A percentile compares a stretch with the other conserved stretches of the same genome.
Conservation (phyloP, 192 early-diverging fungal species). For the Jimgerdemannia flammicorona region DNA sequence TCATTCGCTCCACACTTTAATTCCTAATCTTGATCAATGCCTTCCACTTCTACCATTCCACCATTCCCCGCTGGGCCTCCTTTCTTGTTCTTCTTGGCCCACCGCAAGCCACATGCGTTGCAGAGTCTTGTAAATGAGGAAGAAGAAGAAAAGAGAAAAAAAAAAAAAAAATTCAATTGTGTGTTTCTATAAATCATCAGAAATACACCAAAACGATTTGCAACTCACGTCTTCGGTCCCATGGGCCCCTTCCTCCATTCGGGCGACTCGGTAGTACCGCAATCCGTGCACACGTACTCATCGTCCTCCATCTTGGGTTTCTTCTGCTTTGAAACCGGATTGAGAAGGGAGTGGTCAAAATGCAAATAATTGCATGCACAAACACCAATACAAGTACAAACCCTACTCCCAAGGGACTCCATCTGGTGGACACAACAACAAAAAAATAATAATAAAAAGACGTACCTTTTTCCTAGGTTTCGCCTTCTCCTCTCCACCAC, state of each 20-base stretch:
- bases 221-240: slow-evolving; percentile 43
- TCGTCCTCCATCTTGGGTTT: slow-evolving; percentile 35
- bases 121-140: slow-evolving; percentile 28
- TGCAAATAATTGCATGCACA: too few species aligned
- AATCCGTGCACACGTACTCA: slow-evolving; percentile 44
- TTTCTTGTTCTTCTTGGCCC: slow-evolving; percentile 23
- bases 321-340: slow-evolving; percentile 15
- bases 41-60: too few species aligned
- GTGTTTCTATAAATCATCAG: not conserved
- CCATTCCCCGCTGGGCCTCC: too few species aligned
- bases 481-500: not conserved
- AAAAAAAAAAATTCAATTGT: slow-evolving; percentile 5
- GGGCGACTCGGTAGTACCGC: slow-evolving; percentile 46
- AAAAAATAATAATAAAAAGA: too few species aligned
- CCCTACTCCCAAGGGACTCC: too few species aligned
- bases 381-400: too few species aligned
- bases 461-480: not conserved
- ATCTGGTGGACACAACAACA: too few species aligned
- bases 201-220: too few species aligned
- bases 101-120: slow-evolving; percentile 45
- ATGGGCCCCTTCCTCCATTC: slow-evolving; percentile 47
- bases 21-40: too few species aligned
- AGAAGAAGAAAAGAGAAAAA: too few species aligned
- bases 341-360: not conserved
- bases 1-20: too few species aligned